Base-by-base conservation (phyloP, 2,329 filamentous ascomycete genomes). In the Atkinsonella texensis region DNA sequence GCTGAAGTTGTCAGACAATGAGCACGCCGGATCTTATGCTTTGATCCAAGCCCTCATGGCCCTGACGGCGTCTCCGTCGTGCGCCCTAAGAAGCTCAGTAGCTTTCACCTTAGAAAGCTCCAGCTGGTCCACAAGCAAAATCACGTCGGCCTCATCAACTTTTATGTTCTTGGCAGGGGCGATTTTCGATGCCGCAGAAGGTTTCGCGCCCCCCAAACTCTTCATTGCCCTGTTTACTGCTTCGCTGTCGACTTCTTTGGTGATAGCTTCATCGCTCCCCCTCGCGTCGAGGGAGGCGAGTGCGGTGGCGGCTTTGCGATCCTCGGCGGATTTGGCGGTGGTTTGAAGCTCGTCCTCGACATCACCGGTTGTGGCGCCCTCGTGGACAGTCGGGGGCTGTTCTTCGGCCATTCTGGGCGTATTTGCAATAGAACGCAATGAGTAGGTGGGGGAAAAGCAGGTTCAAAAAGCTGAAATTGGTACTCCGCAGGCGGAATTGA, bases 271-370 rank as follows among this genome's bases (percentile, higher is more conserved):
- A 32, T 77, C 73, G 52, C 73, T 70, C 43, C 71, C 65, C 63
- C 44, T 45, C 6, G 44, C 45, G 18, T 88, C 85, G 58, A 90
- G 81, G 55, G 76, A 79, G 46, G 83, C 84, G 54, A 89, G 79
- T 32, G 85, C 86, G 7, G 82, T 83, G 41, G 84, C 84, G 45
- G 85, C 84, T 68, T 88, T 88, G 68, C 84, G 82, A 70, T 88
- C 85, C 68, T 89, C 85, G 62, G 85, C 84, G 42, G 78, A 80
- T 68, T 83, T 85, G 61, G 77, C 75, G 52, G 70, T 67, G 33
- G 67, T 57, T 35, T 68, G 67, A 58, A 74, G 67, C 59, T 80
- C 77, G 55, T 81, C 78, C 52, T 82, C 79, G 55, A 76, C 71
- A 56, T 82, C 78, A 54, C 74, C 77, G 45, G 74, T 71, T 32